Conservation (phyloP, 345 rosid genomes). For the Toxicodendron radicans region DNA sequence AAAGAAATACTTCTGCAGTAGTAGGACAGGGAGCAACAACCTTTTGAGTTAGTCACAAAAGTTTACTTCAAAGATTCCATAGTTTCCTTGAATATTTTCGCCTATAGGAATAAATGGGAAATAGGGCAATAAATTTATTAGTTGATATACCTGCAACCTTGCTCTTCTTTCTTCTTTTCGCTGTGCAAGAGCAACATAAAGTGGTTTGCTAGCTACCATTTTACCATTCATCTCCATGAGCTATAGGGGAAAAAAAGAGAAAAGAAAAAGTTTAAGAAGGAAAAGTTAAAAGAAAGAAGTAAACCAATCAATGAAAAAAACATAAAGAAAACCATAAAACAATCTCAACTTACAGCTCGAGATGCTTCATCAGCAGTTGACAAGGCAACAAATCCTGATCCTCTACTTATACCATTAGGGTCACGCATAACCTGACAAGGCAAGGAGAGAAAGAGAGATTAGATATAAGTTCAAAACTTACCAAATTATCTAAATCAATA, state of each 20-base stretch:
- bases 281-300: not conserved
- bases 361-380: conserved; percentile 80
- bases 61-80: not conserved
- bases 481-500: not conserved
- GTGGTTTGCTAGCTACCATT: conserved; percentile 85
- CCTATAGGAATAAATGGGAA: too few species aligned
- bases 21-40: too few species aligned
- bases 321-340: not conserved
- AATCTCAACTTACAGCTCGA: conserved; percentile 51
- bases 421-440: conserved; percentile 66
- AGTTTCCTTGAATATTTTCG: not conserved
- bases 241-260: conserved; percentile 20
- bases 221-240: conserved; percentile 86
- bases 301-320: not conserved
- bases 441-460: not conserved
- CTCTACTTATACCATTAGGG: conserved; percentile 69
- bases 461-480: not conserved
- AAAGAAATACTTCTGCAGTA: not conserved
- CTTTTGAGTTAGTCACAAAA: not conserved
- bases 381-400: conserved; percentile 87
- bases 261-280: not conserved
- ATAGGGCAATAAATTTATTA: not conserved
- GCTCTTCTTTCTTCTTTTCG: conserved; percentile 93
- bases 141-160: conserved; percentile 71
- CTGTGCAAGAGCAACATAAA: conserved; percentile 94